phyloP scores from a whole-genome alignment of 2,329 filamentous ascomycete species.

The Ophiostoma quercus region DNA sequence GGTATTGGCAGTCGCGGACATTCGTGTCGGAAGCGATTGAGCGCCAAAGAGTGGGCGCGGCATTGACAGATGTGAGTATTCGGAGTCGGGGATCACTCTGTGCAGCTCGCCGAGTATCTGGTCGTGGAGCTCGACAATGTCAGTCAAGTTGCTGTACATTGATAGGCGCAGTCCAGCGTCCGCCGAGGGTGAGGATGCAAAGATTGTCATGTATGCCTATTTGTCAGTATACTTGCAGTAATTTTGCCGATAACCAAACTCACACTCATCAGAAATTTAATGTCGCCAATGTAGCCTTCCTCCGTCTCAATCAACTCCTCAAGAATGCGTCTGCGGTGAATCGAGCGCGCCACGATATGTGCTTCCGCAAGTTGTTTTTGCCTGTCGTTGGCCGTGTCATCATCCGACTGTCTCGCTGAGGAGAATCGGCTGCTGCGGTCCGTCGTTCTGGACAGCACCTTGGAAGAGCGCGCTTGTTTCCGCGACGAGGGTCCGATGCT shows the following conservation, averaged over 20 bases:
- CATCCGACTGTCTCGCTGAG: constrained; percentile 56
- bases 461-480: constrained; percentile 50
- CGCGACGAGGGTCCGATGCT: constrained; percentile 62
- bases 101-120: constrained; percentile 72
- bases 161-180: constrained; percentile 61
- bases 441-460: constrained; percentile 53
- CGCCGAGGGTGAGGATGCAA: constrained; percentile 64
- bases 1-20: constrained; percentile 46
- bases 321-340: constrained; percentile 71
- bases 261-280: constrained; percentile 83
- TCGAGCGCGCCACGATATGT: constrained; percentile 62
- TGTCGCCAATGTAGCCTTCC: constrained; percentile 79
- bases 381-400: constrained; percentile 45
- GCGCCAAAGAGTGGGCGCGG: constrained; percentile 33
- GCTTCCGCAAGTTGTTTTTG: constrained; percentile 52
- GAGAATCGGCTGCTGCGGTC: constrained; percentile 60
- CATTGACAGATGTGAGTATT: constrained; percentile 44
- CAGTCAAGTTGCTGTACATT: constrained; percentile 72
- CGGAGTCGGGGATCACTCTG: constrained; percentile 62
- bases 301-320: constrained; percentile 84
- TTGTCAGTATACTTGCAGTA: too few relatives aligned
- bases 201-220: constrained; percentile 68
- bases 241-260: constrained; percentile 30
- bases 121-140: constrained; percentile 79
- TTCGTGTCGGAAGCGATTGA: constrained; percentile 30